Evolutionary conservation across 2,329 filamentous ascomycete genomes (phyloP).

Genomic region (Dryadomyces quercus-mongolicae): DNA sequence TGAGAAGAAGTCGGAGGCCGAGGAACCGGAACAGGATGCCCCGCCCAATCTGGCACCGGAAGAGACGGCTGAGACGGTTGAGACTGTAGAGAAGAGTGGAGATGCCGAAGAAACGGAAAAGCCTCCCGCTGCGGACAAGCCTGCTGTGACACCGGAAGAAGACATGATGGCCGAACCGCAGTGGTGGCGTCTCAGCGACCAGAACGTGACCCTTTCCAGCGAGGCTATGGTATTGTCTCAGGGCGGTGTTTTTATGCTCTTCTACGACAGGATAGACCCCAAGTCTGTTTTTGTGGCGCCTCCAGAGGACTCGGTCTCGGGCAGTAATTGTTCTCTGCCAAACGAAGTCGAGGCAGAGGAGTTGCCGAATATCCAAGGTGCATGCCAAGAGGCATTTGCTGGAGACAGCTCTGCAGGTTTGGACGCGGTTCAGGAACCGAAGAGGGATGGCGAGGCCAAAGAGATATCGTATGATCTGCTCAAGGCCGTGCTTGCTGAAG

Average conservation of each 20-base stretch:
- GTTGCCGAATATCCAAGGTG: background rate
- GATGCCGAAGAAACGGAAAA: background rate
- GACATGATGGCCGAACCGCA: conserved; percentile 28
- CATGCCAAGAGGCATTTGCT: too few relatives aligned
- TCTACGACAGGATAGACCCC: conserved; percentile 68
- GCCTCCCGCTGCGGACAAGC: background rate
- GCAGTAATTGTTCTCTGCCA: background rate
- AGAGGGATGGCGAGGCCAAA: background rate
- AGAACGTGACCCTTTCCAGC: conserved; percentile 62
- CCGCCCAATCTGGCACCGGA: conserved; percentile 13
- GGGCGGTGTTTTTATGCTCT: conserved; percentile 89
- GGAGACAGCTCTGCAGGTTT: background rate
- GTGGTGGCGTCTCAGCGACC: conserved; percentile 91
- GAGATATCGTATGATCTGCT: background rate
- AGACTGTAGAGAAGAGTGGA: background rate
- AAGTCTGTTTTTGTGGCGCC: conserved; percentile 26
- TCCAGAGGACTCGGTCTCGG: background rate
- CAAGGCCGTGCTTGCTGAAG: background rate
- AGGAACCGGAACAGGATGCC: background rate
- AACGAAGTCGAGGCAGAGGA: background rate
- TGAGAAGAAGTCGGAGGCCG: background rate
- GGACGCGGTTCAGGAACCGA: too few relatives aligned
- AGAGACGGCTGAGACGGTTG: conserved; percentile 13
- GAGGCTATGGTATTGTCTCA: conserved; percentile 64
- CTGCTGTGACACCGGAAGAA: background rate